Evolutionary conservation across 1,139 yeast species (phyloP), one percentile per base, ranked within the genome.

Genomic region (Candida dubliniensis): DNA sequence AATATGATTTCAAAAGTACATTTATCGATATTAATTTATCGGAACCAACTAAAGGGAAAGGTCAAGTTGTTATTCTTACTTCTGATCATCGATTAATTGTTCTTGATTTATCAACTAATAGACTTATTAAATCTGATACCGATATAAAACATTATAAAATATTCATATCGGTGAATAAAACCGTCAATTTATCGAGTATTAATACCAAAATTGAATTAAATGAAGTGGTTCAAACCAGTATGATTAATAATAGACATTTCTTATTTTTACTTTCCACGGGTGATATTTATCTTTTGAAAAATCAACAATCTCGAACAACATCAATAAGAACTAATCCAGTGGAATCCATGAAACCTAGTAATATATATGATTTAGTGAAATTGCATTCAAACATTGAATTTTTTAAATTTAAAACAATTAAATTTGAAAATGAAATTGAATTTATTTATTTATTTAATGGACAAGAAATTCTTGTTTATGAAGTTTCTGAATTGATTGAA

Each of bases 321-420:
- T 37, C 30, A 42, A 40, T 46, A 38, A 38, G 46, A 12, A 46
- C 44, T n/a, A n/a, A n/a, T 10, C 47, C 49, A 12, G 37, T 33
- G 8, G 44, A 46, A 11, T 45, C 43, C 1, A 33, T 51, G 5
- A 46, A 49, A 38, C 54, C 60, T 37, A 61, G 61, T 38, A 67
- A 66, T 45, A 65, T 68, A 58, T 72, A 70, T 49, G 75, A 69
- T 42, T 61, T 74, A 52, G 62, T 68, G n/a, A 57, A 60, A 36
- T 51, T 73, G 13, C 57, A 58, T 34, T 47, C 58, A 1, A 60
- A 63, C 1, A 64, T 71, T 31, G 76, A 71, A 43, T 59, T 50
- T 15, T 67, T 70, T 47, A 63, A 63, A 41, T 56, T 67, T n/a
- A 58, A 60, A 40, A 42, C 51, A 9, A 58, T 64, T 8, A 52